A percentile compares a stretch with the other conserved stretches of the same genome.
phyloP scores from a whole-genome alignment of 305 asterid species.

The Striga hermonthica region DNA sequence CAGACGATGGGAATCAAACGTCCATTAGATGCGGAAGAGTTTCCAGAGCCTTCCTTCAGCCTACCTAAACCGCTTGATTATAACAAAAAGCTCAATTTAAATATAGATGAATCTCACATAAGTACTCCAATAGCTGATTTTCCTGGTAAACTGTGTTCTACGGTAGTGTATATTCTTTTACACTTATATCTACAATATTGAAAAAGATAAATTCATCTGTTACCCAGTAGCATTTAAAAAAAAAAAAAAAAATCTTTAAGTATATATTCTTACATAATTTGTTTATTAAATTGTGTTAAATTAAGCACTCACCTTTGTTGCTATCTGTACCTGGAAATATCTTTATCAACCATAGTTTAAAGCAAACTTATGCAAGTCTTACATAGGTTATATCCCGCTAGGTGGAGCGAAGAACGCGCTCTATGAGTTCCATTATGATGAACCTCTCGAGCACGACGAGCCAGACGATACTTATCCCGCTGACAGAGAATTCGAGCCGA shows the following conservation, averaged over 20 bases:
- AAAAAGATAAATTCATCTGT: too few species aligned
- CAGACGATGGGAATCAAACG: constrained; percentile 67
- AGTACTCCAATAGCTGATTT: constrained; percentile 29
- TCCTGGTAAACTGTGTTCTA: constrained; percentile 39
- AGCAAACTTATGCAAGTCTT: not conserved
- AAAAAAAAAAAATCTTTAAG: too few species aligned
- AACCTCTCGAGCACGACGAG: constrained; percentile 35
- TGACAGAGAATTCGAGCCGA: constrained; percentile 41
- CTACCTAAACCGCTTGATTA: constrained; percentile 46
- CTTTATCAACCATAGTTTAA: not conserved
- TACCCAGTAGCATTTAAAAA: too few species aligned
- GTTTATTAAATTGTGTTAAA: too few species aligned
- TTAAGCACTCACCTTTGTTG: too few species aligned
- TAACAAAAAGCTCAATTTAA: constrained; percentile 29
- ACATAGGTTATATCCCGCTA: constrained; percentile 13
- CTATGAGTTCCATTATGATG: constrained; percentile 36
- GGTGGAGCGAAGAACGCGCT: constrained; percentile 42
- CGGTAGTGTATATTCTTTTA: not conserved
- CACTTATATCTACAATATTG: not conserved
- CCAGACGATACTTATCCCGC: constrained; percentile 30
- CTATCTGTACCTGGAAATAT: too few species aligned
- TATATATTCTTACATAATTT: too few species aligned
- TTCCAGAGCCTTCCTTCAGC: constrained; percentile 44
- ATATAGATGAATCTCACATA: constrained; percentile 35
- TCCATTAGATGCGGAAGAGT: constrained; percentile 45